These are phyloP conservation scores for Parvularia atlantis DNA, from an alignment of 78 protist species.

Conservation along the genomic window DNA sequence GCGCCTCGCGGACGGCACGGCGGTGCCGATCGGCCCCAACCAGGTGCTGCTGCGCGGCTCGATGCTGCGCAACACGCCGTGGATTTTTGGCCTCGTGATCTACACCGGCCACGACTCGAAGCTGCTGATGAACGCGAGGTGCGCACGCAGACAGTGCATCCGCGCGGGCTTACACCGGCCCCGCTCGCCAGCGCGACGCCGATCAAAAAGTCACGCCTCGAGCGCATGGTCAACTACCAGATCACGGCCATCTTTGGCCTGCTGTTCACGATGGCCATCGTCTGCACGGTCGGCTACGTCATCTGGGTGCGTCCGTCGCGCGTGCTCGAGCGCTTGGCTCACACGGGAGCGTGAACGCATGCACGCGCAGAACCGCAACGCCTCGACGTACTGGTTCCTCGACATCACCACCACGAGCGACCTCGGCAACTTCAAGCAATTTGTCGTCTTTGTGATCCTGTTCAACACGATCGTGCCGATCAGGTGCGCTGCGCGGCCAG, in stretches of 20 bases:
- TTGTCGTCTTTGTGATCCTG: conserved; percentile 66
- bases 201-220: background rate
- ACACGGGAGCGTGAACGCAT: too few species aligned
- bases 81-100: conserved; percentile 60
- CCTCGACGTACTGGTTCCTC: too few species aligned
- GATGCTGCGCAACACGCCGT: conserved; percentile 70
- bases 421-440: background rate
- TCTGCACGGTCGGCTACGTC: too few species aligned
- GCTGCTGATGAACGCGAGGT: conserved; percentile 39
- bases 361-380: too few species aligned
- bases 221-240: background rate
- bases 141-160: conserved; percentile 20
- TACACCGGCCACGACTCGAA: conserved; percentile 83
- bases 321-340: too few species aligned
- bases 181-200: background rate
- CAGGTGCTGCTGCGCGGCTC: conserved; percentile 44
- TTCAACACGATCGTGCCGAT: conserved; percentile 60
- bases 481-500: too few species aligned
- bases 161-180: too few species aligned
- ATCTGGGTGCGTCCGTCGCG: too few species aligned
- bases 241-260: background rate
- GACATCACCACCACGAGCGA: background rate
- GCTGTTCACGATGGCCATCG: background rate
- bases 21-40: conserved; percentile 3
- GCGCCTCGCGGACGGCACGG: background rate